These are phyloP conservation scores for Thelonectria rubi DNA, from an alignment of 2,329 filamentous ascomycete species.

Conservation along the genomic window DNA sequence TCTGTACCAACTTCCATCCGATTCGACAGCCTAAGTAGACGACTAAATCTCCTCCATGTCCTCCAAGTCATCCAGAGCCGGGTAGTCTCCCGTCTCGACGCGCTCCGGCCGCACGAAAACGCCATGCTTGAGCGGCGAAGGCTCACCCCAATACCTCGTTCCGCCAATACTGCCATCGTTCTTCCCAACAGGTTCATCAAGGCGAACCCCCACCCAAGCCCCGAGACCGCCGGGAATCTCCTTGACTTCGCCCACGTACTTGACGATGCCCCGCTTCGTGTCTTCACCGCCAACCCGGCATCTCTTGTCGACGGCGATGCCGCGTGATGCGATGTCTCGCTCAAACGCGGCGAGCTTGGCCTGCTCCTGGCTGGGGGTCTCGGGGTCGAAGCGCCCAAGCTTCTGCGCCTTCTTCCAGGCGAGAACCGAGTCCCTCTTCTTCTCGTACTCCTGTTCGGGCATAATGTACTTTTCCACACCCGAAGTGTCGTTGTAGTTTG, in stretches of 20 bases:
- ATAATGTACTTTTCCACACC: conserved; percentile 90
- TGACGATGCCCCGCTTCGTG: conserved; percentile 72
- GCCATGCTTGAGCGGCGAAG: conserved; percentile 73
- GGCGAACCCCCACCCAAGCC: conserved; percentile 76
- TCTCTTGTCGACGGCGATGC: conserved; percentile 69
- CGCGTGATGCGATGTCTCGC: conserved; percentile 74
- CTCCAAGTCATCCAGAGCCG: conserved; percentile 75
- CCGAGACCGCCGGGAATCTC: conserved; percentile 74
- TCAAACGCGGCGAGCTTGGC: conserved; percentile 74
- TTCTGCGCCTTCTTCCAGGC: conserved; percentile 97
- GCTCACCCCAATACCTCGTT: conserved; percentile 74
- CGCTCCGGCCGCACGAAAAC: conserved; percentile 83
- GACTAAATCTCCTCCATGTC: conserved; percentile 77
- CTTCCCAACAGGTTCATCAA: conserved; percentile 84
- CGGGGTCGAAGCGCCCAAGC: conserved; percentile 93
- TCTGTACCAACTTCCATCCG: neutral
- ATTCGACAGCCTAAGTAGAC: neutral
- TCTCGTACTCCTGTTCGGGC: conserved; percentile 85
- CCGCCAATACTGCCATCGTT: conserved; percentile 79
- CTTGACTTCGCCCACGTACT: conserved; percentile 76
- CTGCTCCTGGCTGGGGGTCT: conserved; percentile 77
- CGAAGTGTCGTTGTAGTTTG: conserved; percentile 83
- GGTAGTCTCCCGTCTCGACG: conserved; percentile 79
- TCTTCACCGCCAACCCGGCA: conserved; percentile 75
- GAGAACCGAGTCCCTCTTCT: conserved; percentile 85